Conservation (phyloP, 2,329 filamentous ascomycete genomes). For the Pseudocercospora pini-densiflorae region DNA sequence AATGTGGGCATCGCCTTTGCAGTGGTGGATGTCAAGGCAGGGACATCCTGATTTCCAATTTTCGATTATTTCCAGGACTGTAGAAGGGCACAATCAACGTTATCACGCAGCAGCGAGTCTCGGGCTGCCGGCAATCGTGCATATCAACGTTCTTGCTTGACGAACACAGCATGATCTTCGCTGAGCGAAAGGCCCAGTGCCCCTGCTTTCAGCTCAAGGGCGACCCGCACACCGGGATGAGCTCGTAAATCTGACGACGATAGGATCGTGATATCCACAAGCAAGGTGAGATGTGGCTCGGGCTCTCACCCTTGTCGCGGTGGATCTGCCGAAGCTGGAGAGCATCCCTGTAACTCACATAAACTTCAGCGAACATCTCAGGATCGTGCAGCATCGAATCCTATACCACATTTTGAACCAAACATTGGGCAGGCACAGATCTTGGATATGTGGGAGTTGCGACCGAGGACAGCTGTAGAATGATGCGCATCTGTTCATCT, state of each 20-base stretch:
- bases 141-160: background rate
- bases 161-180: background rate
- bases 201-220: background rate
- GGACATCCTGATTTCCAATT: too few relatives aligned
- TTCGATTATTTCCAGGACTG: too few relatives aligned
- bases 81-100: too few relatives aligned
- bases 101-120: background rate
- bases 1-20: too few relatives aligned
- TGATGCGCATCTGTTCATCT: background rate
- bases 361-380: background rate
- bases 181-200: background rate
- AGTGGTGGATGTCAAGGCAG: too few relatives aligned
- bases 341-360: conserved; percentile 1
- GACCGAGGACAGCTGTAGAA: background rate
- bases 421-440: background rate
- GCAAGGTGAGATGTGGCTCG: background rate
- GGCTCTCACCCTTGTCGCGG: background rate
- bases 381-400: background rate
- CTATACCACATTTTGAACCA: background rate
- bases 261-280: background rate
- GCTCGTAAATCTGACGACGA: background rate
- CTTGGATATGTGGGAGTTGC: background rate
- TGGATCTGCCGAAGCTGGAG: conserved; percentile 6
- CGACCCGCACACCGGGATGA: background rate
- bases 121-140: background rate